Base-by-base conservation (phyloP, 2,329 filamentous ascomycete genomes). In the Blastomyces percursus region DNA sequence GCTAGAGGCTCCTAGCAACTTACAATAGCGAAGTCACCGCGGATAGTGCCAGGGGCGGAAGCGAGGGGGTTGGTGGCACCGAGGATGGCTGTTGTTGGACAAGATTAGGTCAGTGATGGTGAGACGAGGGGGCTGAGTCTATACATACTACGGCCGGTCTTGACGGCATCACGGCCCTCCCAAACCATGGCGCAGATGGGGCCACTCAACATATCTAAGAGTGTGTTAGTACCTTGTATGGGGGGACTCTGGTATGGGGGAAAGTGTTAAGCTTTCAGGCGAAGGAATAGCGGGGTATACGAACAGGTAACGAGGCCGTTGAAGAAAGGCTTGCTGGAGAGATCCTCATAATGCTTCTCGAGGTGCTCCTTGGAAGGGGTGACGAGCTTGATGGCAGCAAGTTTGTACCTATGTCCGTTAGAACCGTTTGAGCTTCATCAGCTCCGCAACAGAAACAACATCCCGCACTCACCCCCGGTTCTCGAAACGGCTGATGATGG, bases 151-250 rank as follows among this genome's bases (percentile, higher is more conserved):
- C 94, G 93, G 80, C 94, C 94, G 72, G 92, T 96, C 90, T 97
- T 97, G 86, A 96, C 92, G 80, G 88, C 94, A 76, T 99, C 92
- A 85, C 89, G 90, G 77, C 94, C 94, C 82, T 99, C 92, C 94
- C 94, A 99, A 81, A 99, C 89, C 93, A 97, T 99, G 83, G 94
- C 94, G 84, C 85, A 88, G 83, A 99, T 93, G 78, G 94, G 94
- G 78, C 94, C 94, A 79, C 87, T 92, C 79, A 86, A 82, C 94
- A 97, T 99, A 86, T 97, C 91, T 96, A 69, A 46, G 4, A 27
- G 30, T 12, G 16, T 16, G n/a, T 59, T 27, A 59, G 57, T n/a
- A 48, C 48, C 16, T 8, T 11, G 24, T 24, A 35, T 59, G 46
- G 2, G 66, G 35, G 63, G 30, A 52, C n/a, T n/a, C n/a, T n/a